phyloP scores from a whole-genome alignment of 1,139 yeast genomes.

The Taphrina wiesneri region DNA sequence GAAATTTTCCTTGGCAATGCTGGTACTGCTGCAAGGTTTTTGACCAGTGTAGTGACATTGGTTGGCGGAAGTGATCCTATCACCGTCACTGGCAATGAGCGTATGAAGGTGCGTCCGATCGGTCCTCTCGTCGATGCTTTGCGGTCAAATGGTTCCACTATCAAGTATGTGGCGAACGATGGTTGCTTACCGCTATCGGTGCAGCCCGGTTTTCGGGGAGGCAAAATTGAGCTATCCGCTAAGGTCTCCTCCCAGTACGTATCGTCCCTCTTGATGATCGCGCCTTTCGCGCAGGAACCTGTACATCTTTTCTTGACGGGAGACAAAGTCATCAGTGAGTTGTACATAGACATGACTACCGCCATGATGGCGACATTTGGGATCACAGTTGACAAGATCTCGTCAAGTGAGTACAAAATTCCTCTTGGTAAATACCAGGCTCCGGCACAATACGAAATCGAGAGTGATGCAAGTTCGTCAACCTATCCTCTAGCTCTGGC shows the following conservation, averaged over 20 bases:
- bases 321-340: conserved; percentile 93
- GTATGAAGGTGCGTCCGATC: conserved; percentile 98
- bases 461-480: conserved; percentile 98
- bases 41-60: conserved; percentile 85
- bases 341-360: conserved; percentile 95
- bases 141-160: conserved; percentile 70
- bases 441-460: conserved; percentile 83
- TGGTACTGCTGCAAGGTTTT: conserved; percentile 95
- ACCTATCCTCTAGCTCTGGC: conserved; percentile 98
- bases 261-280: conserved; percentile 93
- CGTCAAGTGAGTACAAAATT: conserved; percentile 81
- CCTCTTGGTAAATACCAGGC: conserved; percentile 79
- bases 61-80: conserved; percentile 58
- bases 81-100: conserved; percentile 83
- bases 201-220: conserved; percentile 77
- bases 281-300: conserved; percentile 89
- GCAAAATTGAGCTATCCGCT: conserved; percentile 89
- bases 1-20: conserved; percentile 92
- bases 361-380: conserved; percentile 94
- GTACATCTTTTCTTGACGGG: conserved; percentile 88
- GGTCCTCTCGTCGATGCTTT: conserved; percentile 95
- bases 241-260: conserved; percentile 97
- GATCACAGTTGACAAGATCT: conserved; percentile 66
- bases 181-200: conserved; percentile 82
- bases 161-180: conserved; percentile 66